Conservation (phyloP, 257 asterid genomes). For the Nyctanthes arbortristis region DNA sequence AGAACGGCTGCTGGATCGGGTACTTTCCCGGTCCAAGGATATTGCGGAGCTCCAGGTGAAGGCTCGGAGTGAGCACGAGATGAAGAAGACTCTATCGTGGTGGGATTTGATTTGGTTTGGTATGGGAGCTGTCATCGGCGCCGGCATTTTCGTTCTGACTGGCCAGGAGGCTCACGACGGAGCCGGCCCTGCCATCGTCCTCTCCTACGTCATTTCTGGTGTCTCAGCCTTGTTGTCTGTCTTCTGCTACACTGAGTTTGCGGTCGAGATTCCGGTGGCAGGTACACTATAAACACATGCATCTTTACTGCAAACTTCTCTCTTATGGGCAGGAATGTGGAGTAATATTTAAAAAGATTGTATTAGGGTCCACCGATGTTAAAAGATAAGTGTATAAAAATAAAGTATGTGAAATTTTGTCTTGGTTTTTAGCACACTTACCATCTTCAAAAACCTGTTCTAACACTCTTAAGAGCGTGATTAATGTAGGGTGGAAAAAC, state of each 20-base stretch:
- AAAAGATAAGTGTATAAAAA: no score
- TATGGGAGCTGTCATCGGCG: constrained; percentile 69
- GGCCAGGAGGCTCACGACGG: constrained; percentile 48
- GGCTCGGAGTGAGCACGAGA: constrained; percentile 49
- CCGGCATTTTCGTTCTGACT: constrained; percentile 68
- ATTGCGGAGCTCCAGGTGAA: constrained; percentile 53
- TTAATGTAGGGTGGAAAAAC: no score
- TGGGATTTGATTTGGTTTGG: constrained; percentile 81
- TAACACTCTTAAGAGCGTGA: no score
- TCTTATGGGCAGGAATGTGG: no score
- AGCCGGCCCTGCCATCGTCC: constrained; percentile 70
- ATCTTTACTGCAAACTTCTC: neutral
- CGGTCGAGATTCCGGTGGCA: constrained; percentile 65
- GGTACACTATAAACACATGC: constrained; percentile 24
- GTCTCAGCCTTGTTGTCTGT: constrained; percentile 61
- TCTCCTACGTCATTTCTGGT: constrained; percentile 58
- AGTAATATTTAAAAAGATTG: no score
- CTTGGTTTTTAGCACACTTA: neutral
- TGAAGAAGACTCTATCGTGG: constrained; percentile 63
- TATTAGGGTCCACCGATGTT: no score
- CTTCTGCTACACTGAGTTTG: constrained; percentile 67
- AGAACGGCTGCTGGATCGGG: constrained; percentile 47
- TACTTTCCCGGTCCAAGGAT: constrained; percentile 42
- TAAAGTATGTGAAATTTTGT: neutral
- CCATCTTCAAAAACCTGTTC: no score